These are phyloP conservation scores for Kappamyces sp. DNA, from an alignment of 192 early-diverging fungal genomes.

Conservation along the genomic window DNA sequence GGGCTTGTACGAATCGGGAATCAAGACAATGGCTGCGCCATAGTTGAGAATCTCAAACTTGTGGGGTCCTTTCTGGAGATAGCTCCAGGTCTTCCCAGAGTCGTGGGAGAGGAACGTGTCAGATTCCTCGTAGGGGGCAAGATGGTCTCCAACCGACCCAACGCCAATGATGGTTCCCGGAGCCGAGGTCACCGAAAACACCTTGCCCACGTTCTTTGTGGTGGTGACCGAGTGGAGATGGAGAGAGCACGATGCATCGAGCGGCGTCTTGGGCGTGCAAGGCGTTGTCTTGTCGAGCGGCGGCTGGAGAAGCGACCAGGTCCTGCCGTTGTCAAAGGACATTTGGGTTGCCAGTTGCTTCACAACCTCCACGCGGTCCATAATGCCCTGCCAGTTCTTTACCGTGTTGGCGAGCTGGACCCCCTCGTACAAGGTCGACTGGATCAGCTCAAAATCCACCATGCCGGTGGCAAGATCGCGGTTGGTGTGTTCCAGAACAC, in stretches of 20 bases:
- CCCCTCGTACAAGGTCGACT: slow-evolving; percentile 62
- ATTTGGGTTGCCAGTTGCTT: slow-evolving; percentile 68
- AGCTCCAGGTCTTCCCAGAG: slow-evolving; percentile 72
- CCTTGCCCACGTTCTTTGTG: slow-evolving; percentile 55
- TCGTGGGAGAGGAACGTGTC: slow-evolving; percentile 85
- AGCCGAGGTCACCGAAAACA: slow-evolving; percentile 67
- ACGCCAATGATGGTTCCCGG: slow-evolving; percentile 88
- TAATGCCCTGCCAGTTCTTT: slow-evolving; percentile 63
- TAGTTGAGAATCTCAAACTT: slow-evolving; percentile 81
- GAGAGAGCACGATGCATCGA: slow-evolving; percentile 57
- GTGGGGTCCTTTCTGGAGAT: slow-evolving; percentile 61
- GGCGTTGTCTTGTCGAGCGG: slow-evolving; percentile 56
- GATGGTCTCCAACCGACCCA: slow-evolving; percentile 71
- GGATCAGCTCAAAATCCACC: slow-evolving; percentile 87
- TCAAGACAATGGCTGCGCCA: slow-evolving; percentile 69
- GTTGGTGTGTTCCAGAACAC: slow-evolving; percentile 74
- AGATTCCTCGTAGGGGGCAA: slow-evolving; percentile 65
- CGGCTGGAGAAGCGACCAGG: slow-evolving; percentile 66
- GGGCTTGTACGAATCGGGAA: slow-evolving; percentile 47
- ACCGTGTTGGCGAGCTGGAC: slow-evolving; percentile 83
- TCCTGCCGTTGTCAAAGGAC: slow-evolving; percentile 80
- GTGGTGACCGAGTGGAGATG: slow-evolving; percentile 83
- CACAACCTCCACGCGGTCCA: slow-evolving; percentile 23
- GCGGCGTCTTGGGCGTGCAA: slow-evolving; percentile 43
- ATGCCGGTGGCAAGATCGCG: slow-evolving; percentile 57